These are phyloP conservation scores for Ogataea neopini DNA, from an alignment of 805 yeast genomes.

Conservation along the genomic window DNA sequence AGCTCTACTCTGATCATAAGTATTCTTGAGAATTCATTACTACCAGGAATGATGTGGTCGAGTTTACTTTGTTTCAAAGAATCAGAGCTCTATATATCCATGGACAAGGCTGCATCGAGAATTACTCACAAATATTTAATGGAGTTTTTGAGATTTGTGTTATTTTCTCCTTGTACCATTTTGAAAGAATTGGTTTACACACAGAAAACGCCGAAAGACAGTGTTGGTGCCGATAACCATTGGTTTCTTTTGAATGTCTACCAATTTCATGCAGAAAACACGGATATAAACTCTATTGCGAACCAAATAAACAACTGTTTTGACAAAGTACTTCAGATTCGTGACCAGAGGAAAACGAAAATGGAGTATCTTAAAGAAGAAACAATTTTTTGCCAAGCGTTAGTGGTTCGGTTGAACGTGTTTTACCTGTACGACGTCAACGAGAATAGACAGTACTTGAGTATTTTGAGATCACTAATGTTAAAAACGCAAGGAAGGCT, in stretches of 20 bases:
- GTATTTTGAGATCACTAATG: constrained; percentile 13
- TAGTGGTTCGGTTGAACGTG: constrained; percentile 24
- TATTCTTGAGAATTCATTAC: constrained; percentile 11
- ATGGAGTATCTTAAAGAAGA: constrained; percentile 9
- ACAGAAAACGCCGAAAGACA: background rate
- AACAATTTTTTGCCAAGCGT: constrained; percentile 17
- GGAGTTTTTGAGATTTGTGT: constrained; percentile 17
- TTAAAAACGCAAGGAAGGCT: constrained; percentile 12
- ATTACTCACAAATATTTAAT: constrained; percentile 21
- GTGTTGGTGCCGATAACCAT: background rate
- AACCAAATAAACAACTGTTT: constrained; percentile 13
- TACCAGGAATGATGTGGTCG: constrained; percentile 21
- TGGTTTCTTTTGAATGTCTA: constrained; percentile 17
- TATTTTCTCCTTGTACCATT: constrained; percentile 4
- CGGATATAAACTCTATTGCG: constrained; percentile 9
- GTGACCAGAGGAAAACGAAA: background rate
- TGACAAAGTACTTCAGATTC: constrained; percentile 7
- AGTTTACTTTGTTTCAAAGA: constrained; percentile 24
- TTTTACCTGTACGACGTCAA: constrained; percentile 21
- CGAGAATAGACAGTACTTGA: constrained; percentile 27
- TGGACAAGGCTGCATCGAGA: constrained; percentile 23
- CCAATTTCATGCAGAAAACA: constrained; percentile 5
- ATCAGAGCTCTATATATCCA: constrained; percentile 13
- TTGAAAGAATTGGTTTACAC: constrained; percentile 9
- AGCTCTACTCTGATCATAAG: constrained; percentile 5